Evolutionary conservation across 73 alveolate genomes (phyloP).

Genomic region (Symbiodinium pilosum): DNA sequence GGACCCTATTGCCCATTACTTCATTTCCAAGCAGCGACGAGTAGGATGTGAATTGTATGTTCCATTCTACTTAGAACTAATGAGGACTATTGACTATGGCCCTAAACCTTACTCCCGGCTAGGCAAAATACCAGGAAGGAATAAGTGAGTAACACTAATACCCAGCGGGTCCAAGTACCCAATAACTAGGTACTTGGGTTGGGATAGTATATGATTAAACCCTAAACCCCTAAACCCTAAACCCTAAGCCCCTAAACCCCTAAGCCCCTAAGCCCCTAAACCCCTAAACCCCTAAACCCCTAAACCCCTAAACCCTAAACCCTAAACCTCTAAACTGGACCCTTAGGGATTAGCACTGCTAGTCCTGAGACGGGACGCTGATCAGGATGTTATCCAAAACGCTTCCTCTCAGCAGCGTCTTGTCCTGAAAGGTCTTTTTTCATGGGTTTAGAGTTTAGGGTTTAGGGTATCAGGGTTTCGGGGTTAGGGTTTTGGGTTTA

Average conservation of each 20-base stretch:
- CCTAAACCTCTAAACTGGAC: neutral
- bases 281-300: neutral
- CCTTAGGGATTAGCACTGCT: neutral
- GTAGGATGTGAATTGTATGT: too few relatives aligned
- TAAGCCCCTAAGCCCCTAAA: neutral
- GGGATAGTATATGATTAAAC: too few relatives aligned
- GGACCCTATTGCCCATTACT: too few relatives aligned
- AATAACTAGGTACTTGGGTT: too few relatives aligned
- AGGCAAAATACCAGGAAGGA: too few relatives aligned
- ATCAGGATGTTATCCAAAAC: conserved; percentile 79
- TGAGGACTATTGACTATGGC: too few relatives aligned
- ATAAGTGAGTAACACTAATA: too few relatives aligned
- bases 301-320: neutral
- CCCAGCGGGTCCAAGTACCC: too few relatives aligned
- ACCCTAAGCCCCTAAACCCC: neutral
- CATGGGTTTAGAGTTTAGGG: neutral
- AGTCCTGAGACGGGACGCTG: neutral
- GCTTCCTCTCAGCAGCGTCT: conserved; percentile 71
- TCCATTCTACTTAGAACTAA: too few relatives aligned
- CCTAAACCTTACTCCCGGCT: too few relatives aligned
- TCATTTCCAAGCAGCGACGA: too few relatives aligned
- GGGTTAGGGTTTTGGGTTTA: neutral
- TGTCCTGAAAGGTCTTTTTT: neutral
- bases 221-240: too few relatives aligned
- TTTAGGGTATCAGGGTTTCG: neutral